Conservation (phyloP, 2,329 filamentous ascomycete species). For the Cladosporium austrohemisphaericum region DNA sequence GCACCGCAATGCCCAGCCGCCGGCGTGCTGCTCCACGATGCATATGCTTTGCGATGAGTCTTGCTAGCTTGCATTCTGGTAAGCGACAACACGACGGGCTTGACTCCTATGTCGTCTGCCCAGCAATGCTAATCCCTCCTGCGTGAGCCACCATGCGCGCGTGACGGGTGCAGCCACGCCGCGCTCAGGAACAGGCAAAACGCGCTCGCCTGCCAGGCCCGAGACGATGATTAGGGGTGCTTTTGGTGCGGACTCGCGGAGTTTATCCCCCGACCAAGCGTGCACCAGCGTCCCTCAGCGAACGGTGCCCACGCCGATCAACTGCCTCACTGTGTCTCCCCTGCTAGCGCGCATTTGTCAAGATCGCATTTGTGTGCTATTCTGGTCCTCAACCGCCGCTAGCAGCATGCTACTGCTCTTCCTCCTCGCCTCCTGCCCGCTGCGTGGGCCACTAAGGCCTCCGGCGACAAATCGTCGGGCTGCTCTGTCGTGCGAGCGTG, state of each 20-base stretch:
- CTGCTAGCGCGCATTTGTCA: constrained; percentile 2
- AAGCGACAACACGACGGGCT: too few species aligned
- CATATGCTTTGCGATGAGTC: too few species aligned
- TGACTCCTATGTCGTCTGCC: neutral
- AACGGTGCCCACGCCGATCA: constrained; percentile 6
- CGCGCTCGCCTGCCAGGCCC: neutral
- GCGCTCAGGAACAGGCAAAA: constrained; percentile 6
- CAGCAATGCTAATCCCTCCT: neutral
- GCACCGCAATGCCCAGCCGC: neutral
- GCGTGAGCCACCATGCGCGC: neutral
- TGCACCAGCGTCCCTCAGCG: neutral
- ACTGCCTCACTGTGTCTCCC: neutral
- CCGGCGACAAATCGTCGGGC: constrained; percentile 1
- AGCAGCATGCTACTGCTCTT: neutral
- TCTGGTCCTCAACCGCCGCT: constrained; percentile 13
- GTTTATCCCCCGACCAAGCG: constrained; percentile 1
- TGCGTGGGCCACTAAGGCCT: constrained; percentile 6
- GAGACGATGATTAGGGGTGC: neutral
- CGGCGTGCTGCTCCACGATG: neutral
- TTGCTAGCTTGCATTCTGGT: too few species aligned
- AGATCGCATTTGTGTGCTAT: constrained; percentile 1
- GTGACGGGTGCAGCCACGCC: neutral
- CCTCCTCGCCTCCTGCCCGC: constrained; percentile 8
- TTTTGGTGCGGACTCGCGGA: too few species aligned
- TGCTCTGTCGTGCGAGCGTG: neutral